Conservation (phyloP, 2,329 filamentous ascomycete genomes). For the Xylaria hypoxylon region DNA sequence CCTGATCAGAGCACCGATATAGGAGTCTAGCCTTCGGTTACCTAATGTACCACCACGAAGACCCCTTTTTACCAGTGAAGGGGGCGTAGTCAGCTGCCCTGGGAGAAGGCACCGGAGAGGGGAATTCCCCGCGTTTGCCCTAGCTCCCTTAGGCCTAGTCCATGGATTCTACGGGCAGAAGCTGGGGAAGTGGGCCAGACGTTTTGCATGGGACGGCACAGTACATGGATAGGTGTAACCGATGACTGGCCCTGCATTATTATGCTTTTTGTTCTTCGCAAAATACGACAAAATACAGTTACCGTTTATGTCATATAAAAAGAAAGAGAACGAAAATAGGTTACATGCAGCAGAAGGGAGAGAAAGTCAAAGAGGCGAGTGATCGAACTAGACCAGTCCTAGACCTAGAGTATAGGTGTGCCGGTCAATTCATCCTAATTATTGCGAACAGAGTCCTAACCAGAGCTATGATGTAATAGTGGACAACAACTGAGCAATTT, state of each 20-base stretch:
- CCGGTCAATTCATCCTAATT: slow-evolving; percentile 30
- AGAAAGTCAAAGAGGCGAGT: background rate
- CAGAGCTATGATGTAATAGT: slow-evolving; percentile 36
- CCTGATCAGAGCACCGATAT: slow-evolving; percentile 25
- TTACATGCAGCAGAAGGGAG: background rate
- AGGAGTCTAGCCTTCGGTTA: slow-evolving; percentile 23
- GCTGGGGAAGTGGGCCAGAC: slow-evolving; percentile 38
- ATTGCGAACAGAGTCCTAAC: background rate
- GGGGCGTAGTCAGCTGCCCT: slow-evolving; percentile 13
- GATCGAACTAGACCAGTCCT: background rate
- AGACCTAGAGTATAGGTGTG: slow-evolving; percentile 2
- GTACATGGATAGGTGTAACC: slow-evolving; percentile 20
- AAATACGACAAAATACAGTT: slow-evolving; percentile 5
- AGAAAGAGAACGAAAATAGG: background rate
- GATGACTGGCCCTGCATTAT: slow-evolving; percentile 15
- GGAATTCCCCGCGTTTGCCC: slow-evolving; percentile 32
- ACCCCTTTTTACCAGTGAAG: slow-evolving; percentile 16
- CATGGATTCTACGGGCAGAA: slow-evolving; percentile 16
- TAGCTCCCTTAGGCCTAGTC: slow-evolving; percentile 26
- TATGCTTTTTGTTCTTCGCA: background rate
- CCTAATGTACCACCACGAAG: slow-evolving; percentile 7
- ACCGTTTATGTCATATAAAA: slow-evolving; percentile 3
- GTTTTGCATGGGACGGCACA: slow-evolving; percentile 21
- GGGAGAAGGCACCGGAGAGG: slow-evolving; percentile 5
- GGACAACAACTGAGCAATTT: slow-evolving; percentile 15